Conservation (phyloP, 2,329 filamentous ascomycete species). For the Pseudogymnoascus sp. region DNA sequence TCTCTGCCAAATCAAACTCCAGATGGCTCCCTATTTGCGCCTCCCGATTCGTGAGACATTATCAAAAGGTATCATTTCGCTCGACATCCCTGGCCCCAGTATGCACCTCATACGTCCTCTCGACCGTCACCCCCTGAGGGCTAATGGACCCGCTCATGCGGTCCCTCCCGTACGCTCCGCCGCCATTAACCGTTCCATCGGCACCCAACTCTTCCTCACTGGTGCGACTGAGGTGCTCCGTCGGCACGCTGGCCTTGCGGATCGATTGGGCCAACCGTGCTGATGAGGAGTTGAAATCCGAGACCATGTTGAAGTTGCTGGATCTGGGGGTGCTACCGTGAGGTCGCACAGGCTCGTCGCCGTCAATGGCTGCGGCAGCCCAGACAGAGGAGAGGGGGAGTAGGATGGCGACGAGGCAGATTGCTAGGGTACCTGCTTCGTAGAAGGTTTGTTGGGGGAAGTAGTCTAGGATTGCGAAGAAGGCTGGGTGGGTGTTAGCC, state of each 20-base stretch:
- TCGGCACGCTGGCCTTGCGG: neutral
- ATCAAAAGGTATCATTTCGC: neutral
- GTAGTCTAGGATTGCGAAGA: slow-evolving; percentile 55
- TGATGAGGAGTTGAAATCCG: neutral
- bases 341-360: slow-evolving; percentile 12
- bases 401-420: slow-evolving; percentile 54
- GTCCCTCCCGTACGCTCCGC: neutral
- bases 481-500: slow-evolving; percentile 35
- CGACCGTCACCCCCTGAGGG: neutral
- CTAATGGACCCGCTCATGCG: neutral
- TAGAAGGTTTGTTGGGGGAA: slow-evolving; percentile 35
- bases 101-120: neutral
- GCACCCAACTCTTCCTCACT: neutral
- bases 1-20: neutral
- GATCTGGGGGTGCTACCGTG: neutral
- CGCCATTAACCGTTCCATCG: neutral
- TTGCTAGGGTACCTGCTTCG: slow-evolving; percentile 46
- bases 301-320: neutral
- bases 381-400: slow-evolving; percentile 61
- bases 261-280: neutral
- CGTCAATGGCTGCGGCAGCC: slow-evolving; percentile 37
- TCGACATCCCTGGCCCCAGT: neutral
- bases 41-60: neutral
- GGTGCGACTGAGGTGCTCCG: neutral
- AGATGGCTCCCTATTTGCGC: neutral